phyloP scores from a whole-genome alignment of 2,329 filamentous ascomycete species.

The Scedosporium dehoogii region DNA sequence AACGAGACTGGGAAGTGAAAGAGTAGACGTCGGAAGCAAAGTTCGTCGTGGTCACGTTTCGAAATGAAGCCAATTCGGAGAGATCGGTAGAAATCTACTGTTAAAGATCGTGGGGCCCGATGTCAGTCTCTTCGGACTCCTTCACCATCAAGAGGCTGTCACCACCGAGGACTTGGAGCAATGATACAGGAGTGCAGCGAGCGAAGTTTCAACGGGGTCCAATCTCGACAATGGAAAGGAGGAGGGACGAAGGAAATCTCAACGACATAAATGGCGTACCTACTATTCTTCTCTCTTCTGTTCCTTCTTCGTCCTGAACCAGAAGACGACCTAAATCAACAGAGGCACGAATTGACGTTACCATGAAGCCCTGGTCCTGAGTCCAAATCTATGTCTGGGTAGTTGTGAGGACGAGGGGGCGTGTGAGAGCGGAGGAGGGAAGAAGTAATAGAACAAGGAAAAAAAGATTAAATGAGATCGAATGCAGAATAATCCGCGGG shows the following conservation, averaged over 20 bases:
- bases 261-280: neutral
- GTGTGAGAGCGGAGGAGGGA: slow-evolving; percentile 6
- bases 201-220: neutral
- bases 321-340: neutral
- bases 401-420: slow-evolving; percentile 1
- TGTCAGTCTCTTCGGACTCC: neutral
- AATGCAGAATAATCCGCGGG: neutral
- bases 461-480: neutral
- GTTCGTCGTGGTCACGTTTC: neutral
- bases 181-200: neutral
- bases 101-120: neutral
- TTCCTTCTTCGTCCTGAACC: neutral
- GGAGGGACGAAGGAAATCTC: neutral
- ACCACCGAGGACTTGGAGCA: neutral
- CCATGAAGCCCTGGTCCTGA: neutral
- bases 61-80: neutral
- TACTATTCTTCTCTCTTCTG: neutral
- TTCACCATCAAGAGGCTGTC: neutral
- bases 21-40: neutral
- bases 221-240: neutral
- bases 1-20: neutral
- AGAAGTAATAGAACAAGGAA: neutral
- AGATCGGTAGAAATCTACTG: neutral
- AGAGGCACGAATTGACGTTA: neutral
- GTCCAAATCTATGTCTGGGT: neutral